Percentiles rank a stretch among this genome's conserved stretches.
Evolutionary conservation across 495 filamentous ascomycete genomes (phyloP).

Genomic region (Trichocladium uniseriatum): DNA sequence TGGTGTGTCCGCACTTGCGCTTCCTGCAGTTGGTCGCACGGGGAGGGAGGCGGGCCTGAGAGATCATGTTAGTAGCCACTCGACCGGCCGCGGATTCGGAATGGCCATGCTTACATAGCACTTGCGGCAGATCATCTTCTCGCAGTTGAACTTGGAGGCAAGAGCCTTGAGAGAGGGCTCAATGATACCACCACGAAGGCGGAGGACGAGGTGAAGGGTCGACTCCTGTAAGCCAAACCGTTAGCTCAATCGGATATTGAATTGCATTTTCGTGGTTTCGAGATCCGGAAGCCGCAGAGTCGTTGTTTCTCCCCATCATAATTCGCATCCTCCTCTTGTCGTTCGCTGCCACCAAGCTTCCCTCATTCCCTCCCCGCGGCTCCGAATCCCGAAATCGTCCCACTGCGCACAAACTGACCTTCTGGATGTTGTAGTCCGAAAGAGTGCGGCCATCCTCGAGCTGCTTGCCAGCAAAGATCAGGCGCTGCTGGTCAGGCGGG

Average conservation of each 20-base stretch:
- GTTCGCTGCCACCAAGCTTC: neutral
- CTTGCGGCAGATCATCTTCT: constrained; percentile 99
- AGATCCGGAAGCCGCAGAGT: constrained; percentile 1
- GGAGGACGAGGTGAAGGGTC: constrained; percentile 96
- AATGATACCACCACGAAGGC: constrained; percentile 98
- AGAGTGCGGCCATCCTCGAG: constrained; percentile 98
- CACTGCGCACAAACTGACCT: constrained; percentile 50
- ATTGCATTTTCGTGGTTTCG: neutral
- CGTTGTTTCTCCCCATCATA: neutral
- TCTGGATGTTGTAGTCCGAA: constrained; percentile 99
- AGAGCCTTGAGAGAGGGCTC: constrained; percentile 98
- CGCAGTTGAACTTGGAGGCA: constrained; percentile 98
- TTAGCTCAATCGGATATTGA: constrained; percentile 7
- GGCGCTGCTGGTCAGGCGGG: constrained; percentile 95
- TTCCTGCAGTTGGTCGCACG: constrained; percentile 99
- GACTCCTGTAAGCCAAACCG: constrained; percentile 59
- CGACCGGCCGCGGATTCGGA: neutral
- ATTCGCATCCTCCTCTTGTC: neutral
- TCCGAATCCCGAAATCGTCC: neutral
- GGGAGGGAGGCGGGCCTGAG: constrained; percentile 85
- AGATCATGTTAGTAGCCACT: constrained; percentile 16
- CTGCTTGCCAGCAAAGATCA: constrained; percentile 99
- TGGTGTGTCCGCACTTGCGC: constrained; percentile 99
- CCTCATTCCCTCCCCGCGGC: constrained; percentile 3
- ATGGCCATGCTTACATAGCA: constrained; percentile 51